These are phyloP conservation scores for Sclerotinia glacialis DNA, from an alignment of 2,329 filamentous ascomycete species.

Conservation along the genomic window DNA sequence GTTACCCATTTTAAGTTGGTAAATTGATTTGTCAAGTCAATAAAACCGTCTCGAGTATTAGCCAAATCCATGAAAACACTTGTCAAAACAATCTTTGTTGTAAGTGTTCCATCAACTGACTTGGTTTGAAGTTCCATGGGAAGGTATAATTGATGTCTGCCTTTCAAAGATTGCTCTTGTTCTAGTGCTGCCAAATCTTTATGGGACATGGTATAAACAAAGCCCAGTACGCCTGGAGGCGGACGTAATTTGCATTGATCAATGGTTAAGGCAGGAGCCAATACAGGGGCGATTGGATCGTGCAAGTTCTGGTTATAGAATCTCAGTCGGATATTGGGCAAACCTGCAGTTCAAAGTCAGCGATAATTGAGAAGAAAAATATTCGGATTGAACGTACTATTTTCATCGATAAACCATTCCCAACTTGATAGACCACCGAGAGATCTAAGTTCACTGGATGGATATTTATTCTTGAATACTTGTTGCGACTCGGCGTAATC, in stretches of 20 bases:
- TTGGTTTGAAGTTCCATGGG: not conserved
- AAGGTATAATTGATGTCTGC: not conserved
- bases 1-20: not conserved
- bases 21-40: not conserved
- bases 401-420: conserved; percentile 15
- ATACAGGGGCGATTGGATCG: not conserved
- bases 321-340: conserved; percentile 1
- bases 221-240: not conserved
- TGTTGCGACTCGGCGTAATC: conserved; percentile 12
- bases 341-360: not conserved
- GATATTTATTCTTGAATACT: not conserved
- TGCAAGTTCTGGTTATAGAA: not conserved
- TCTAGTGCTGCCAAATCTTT: not conserved
- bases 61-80: not conserved
- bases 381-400: not conserved
- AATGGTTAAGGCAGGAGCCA: not conserved
- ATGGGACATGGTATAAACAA: conserved; percentile 6
- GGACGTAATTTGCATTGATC: not conserved
- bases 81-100: not conserved
- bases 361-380: not conserved
- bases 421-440: not conserved
- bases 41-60: not conserved
- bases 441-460: not conserved
- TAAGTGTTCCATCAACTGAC: not conserved
- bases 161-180: not conserved